Base-by-base conservation (phyloP, 495 filamentous ascomycete species). In the Hypomontagnella submonticulosa region DNA sequence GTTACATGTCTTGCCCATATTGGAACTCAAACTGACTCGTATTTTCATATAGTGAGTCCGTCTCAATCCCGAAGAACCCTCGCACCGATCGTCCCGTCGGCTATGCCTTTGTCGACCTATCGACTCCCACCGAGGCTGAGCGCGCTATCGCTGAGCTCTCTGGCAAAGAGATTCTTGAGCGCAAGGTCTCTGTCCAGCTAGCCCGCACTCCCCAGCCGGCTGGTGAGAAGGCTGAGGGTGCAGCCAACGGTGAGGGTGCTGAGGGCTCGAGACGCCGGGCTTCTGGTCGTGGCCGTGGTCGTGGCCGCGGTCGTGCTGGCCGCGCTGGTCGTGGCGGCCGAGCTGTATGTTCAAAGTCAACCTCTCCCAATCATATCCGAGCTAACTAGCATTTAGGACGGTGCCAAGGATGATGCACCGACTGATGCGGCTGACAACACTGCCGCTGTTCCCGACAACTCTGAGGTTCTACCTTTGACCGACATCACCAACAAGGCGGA, bases 51-150 rank as follows among this genome's bases (percentile, higher is more conserved):
- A 99, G 95, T 81, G 95, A 99, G 83, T 96, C 91, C 75, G 92
- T 91, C 75, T 98, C 95, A 55, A 99, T 99, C 76, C 95, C 95
- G 57, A 96, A 94, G 84, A 97, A 99, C 83, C 95, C 95, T 78
- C 95, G 95, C 79, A 99, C 93, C 77, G 91, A 89, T 78, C 95
- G 96, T 75, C 94, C 95, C 38, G 95, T 99, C 77, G 95, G 95
- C 64, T 99, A 99, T 76, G 95, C 95, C 72, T 99, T 99, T 76
- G 95, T 99, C 71, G 95, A 98, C 73, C 89, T 99, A 47, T 93
- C 90, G 43, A 97, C 94, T 52, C 92, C 96, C 41, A 85, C 85
- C 60, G 96, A 99, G 81, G 95, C 95, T 57, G 91, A 96, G 77
- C 90, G 92, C 75, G 95, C 95, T 70, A 97, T 99, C 71, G 83